Evolutionary conservation across 2,329 filamentous ascomycete genomes (phyloP).

Genomic region (Purpureocillium lavendulum): DNA sequence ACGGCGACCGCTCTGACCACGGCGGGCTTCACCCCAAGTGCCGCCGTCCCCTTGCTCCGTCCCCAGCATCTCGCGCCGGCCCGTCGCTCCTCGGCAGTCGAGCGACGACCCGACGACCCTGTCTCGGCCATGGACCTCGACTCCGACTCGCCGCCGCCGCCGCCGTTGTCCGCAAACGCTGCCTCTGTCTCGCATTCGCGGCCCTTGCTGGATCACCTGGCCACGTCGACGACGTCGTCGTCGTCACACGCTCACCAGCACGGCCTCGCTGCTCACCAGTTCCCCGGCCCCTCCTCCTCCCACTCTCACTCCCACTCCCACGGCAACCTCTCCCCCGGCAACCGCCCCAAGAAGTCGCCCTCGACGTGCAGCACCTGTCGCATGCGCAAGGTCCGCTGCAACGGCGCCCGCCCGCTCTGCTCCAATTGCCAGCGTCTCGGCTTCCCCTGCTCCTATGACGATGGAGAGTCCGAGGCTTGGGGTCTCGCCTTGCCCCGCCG

Average conservation of each 20-base stretch:
- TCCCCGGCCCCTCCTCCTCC: neutral
- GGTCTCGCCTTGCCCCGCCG: constrained; percentile 39
- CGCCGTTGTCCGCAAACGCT: no score
- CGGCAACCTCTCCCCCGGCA: constrained; percentile 12
- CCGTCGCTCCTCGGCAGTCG: neutral
- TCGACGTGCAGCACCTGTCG: constrained; percentile 47
- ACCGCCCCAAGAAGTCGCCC: constrained; percentile 31
- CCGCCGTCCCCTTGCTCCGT: no score
- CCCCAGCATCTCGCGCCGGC: neutral
- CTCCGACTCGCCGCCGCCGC: neutral
- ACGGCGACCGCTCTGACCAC: no score
- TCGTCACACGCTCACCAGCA: no score
- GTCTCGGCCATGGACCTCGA: constrained; percentile 5
- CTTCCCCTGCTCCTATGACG: constrained; percentile 49
- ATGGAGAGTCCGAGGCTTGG: constrained; percentile 31
- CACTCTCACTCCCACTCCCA: neutral
- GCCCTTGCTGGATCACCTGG: no score
- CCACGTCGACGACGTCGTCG: no score
- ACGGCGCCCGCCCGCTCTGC: constrained; percentile 43
- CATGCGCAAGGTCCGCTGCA: constrained; percentile 50
- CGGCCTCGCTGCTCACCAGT: no score
- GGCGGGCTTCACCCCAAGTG: neutral
- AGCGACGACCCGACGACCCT: constrained; percentile 1
- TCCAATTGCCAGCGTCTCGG: constrained; percentile 51
- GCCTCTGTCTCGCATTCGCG: no score